Base-by-base conservation (phyloP, 169 alveolate genomes). In the Plasmodium blacklocki region DNA sequence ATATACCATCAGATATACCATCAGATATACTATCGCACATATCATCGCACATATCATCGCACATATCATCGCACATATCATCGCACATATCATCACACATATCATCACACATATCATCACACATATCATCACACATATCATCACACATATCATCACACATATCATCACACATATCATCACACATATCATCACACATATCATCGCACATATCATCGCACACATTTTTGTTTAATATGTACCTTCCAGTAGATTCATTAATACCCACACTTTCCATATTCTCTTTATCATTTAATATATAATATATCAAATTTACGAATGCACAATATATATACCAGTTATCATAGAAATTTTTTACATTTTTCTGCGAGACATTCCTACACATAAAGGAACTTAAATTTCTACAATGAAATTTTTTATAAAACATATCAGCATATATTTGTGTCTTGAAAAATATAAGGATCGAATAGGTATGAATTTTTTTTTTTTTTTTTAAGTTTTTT, bases 371-470 rank as follows among this genome's bases (percentile, higher is more conserved):
- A 7, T 73, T 73, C 43, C 14, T 5, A 45, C 59, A 49, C 47
- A 47, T 49, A 11, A 67, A 58, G 18, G 59, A 47, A 8, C 70
- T 19, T 52, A 83, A 32, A 68, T 47, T 23, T 49, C 47, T 68
- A 50, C 91, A 83, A 50, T 83, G 91, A 3, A 54, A 83, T 19
- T 83, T 73, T 58, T 73, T 67, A 58, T 68, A 83, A 29, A 83
- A 83, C 91, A 83, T 83, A 50, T 83, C 91, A 0, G 91, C 91
- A 72, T 83, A 67, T 39, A 68, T 68, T n/a, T 83, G 91, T 43
- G 91, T 83, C 70, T 83, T 83, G 21, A 83, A 83, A n/a, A 56
- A 6, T 8, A 83, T 67, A 19, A 83, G 50, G 2, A 83, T 54
- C 2, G 91, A 83, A n/a, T 83, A 83, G 21, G 39, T 52, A 68